Evolutionary conservation across 2,329 filamentous ascomycete genomes (phyloP), one percentile per base, ranked within the genome.

Genomic region (Calonectria naviculata): DNA sequence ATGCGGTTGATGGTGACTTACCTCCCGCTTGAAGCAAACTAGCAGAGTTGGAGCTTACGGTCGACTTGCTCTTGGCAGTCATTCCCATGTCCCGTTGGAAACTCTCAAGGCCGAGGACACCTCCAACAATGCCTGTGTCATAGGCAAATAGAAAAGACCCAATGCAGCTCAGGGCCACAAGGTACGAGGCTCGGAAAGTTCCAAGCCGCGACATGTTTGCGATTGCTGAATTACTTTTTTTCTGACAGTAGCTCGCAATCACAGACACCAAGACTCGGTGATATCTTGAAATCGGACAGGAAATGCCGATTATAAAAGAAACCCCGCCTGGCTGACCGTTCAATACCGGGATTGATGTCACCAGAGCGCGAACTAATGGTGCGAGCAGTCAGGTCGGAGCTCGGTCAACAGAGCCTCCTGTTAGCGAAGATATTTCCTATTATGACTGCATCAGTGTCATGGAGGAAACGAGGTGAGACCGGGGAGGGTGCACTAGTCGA

Each of bases 121-220:
- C 83, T 12, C 85, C 85, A 19, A 85, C 79, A 42, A 85, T 83
- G 19, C 84, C 84, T 1, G 84, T 85, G 70, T 85, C 84, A 66
- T 86, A 85, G 70, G 83, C 83, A 72, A 81, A 82, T 38, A 85
- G 77, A 70, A 85, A 86, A 1, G 83, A 84, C 15, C 81, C 81
- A 24, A 80, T 76, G 74, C 83, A 84, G 79, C 79, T 80, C 36
- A 84, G 73, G n/a, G 82, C 78, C 52, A 82, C 81, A 26, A 83
- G 78, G 72, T 83, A 84, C 42, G 78, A 76, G 58, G 83, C 82
- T 65, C 82, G 79, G 74, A 84, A 83, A 6, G 78, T 81, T 17
- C 83, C 83, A 60, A 84, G 73, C 47, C 71, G 72, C 65, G 74
- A 75, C 76, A 78, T 75, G 67, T 41, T 67, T 60, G 65, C 56